A percentile compares a stretch with the other conserved stretches of the same genome.
Conservation (phyloP, 2,329 filamentous ascomycete species). For the Tolypocladium inflatum region DNA sequence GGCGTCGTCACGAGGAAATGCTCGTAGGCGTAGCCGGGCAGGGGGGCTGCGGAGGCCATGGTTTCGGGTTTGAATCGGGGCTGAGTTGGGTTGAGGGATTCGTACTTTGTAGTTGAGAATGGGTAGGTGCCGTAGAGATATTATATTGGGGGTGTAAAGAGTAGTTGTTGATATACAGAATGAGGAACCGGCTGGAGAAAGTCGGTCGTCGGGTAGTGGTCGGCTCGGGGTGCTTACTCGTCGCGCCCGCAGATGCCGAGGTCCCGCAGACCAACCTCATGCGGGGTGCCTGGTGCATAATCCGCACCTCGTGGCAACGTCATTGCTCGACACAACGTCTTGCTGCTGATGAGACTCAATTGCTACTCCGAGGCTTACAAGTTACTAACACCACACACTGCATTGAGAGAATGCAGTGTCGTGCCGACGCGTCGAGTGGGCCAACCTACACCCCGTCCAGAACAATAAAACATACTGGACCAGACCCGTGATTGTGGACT, state of each 20-base stretch:
- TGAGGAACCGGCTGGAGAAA: not conserved
- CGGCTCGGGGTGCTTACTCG: not conserved
- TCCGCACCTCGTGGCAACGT: not conserved
- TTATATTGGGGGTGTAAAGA: not conserved
- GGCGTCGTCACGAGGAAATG: slow-evolving; percentile 71
- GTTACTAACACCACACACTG: too few relatives aligned
- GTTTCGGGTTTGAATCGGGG: not conserved
- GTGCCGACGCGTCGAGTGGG: not conserved
- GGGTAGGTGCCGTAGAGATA: not conserved
- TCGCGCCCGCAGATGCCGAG: not conserved
- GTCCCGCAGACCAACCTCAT: not conserved
- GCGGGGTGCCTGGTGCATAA: not conserved
- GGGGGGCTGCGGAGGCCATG: slow-evolving; percentile 8
- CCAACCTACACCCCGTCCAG: not conserved
- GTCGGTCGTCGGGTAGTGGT: not conserved
- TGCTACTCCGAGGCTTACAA: not conserved
- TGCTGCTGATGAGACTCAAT: not conserved
- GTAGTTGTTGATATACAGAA: not conserved
- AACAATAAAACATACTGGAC: too few relatives aligned
- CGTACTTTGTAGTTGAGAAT: not conserved
- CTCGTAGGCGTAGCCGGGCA: slow-evolving; percentile 40
- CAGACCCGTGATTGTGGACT: not conserved
- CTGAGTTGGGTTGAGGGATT: not conserved
- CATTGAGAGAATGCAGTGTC: not conserved
- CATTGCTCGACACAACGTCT: not conserved